phyloP scores from a whole-genome alignment of 768 basidiomycete genomes.

The Atractiella rhizophila region DNA sequence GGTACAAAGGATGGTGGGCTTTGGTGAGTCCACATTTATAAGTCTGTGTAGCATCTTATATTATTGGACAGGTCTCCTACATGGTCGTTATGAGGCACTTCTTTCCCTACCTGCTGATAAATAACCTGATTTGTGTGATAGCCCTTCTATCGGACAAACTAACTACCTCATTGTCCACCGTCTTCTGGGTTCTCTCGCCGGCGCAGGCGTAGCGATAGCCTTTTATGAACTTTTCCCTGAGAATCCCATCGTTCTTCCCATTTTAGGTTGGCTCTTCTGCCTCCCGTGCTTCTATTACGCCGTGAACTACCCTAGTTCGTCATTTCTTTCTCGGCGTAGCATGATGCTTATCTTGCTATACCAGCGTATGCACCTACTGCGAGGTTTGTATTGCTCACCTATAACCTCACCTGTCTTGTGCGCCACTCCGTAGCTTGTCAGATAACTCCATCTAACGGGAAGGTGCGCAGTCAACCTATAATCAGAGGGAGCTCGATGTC shows the following conservation, averaged over 20 bases:
- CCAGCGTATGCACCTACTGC: slow-evolving; percentile 44
- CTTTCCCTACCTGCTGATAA: too few species aligned
- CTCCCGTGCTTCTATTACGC: slow-evolving; percentile 85
- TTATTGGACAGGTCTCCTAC: too few species aligned
- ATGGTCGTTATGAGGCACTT: too few species aligned
- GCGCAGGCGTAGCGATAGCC: slow-evolving; percentile 46
- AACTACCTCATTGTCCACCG: slow-evolving; percentile 23
- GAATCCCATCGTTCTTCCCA: slow-evolving; percentile 42
- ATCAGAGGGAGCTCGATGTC: slow-evolving; percentile 5
- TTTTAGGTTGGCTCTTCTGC: slow-evolving; percentile 70
- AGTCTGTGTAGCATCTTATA: too few species aligned
- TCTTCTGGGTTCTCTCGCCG: slow-evolving; percentile 24
- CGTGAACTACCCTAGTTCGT: slow-evolving; percentile 29
- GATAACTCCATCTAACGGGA: too few species aligned
- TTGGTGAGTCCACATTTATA: slow-evolving; percentile 10
- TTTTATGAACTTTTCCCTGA: slow-evolving; percentile 54
- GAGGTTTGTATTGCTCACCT: slow-evolving; percentile 58
- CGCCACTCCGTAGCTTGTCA: too few species aligned
- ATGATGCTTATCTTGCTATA: slow-evolving; percentile 17
- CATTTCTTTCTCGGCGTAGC: slow-evolving; percentile 16
- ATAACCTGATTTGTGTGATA: too few species aligned
- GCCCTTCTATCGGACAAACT: too few species aligned
- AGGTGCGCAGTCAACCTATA: too few species aligned
- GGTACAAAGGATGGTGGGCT: not conserved
- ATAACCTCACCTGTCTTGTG: slow-evolving; percentile 54